Evolutionary conservation across 1,284 basidiomycete species (phyloP).

Genomic region (Porodaedalea pini): DNA sequence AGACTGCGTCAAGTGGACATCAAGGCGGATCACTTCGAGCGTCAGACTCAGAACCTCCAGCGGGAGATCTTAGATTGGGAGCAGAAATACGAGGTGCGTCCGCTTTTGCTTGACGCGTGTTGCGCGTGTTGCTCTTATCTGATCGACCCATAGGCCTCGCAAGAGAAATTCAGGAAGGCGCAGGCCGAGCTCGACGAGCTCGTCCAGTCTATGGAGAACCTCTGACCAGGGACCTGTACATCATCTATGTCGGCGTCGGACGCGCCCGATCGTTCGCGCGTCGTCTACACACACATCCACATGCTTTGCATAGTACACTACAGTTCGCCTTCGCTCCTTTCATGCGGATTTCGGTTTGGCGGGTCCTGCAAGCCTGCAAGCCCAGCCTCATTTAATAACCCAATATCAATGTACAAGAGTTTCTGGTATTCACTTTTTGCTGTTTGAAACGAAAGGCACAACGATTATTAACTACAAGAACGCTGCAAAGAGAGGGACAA

Average conservation of each 20-base stretch:
- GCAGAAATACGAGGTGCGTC: constrained; percentile 86
- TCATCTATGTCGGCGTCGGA: constrained; percentile 6
- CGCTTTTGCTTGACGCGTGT: constrained; percentile 3
- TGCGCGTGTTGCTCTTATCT: neutral
- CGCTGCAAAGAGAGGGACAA: neutral
- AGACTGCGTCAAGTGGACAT: constrained; percentile 97
- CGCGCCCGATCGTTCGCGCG: neutral
- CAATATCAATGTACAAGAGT: constrained; percentile 13
- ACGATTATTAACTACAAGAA: neutral
- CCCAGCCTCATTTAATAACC: constrained; percentile 8
- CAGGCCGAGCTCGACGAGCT: constrained; percentile 90
- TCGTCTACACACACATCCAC: neutral
- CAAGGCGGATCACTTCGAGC: constrained; percentile 98
- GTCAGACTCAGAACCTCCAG: constrained; percentile 84
- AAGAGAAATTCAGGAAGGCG: constrained; percentile 71
- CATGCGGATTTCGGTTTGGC: neutral
- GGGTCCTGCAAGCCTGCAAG: neutral
- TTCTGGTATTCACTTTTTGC: neutral
- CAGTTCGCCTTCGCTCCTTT: constrained; percentile 6
- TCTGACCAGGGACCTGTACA: constrained; percentile 44
- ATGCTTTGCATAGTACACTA: constrained; percentile 9
- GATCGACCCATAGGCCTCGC: constrained; percentile 56
- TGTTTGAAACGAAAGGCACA: neutral
- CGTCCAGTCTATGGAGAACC: constrained; percentile 74
- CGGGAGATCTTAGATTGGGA: constrained; percentile 94